Evolutionary conservation across 2,329 filamentous ascomycete species (phyloP), one percentile per base, ranked within the genome.

Genomic region (Calycina marina): DNA sequence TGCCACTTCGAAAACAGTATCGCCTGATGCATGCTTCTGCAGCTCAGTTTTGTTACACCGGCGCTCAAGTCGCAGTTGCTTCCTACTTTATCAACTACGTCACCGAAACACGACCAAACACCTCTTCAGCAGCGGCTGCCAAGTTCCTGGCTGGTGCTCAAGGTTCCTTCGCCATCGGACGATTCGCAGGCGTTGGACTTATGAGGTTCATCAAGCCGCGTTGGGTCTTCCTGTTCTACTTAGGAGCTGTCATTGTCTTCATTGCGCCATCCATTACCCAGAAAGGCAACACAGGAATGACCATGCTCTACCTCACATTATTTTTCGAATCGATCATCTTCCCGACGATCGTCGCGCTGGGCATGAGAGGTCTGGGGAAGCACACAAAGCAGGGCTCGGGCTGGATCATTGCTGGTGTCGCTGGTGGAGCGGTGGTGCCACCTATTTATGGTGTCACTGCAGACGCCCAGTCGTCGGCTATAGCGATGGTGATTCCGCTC

Each of bases 11-110:
- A 32, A 70, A 67, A 42, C 70, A 77, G 50, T 68, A 67, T 48
- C 67, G 65, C 27, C 59, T 77, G 2, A 74, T 76, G 55, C 61
- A 70, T 33, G 71, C 68, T 16, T 63, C 71, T 0, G 66, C 62
- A 42, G 62, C 69, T 0, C 72, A 77, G 45, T 76, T 75, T 54
- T 74, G 67, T 51, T 77, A 76, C 43, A 67, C 69, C 1, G 71
- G 71, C 5, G 64, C 69, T 0, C 69, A 75, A 48, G 60, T 68
- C 4, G 65, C 60, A 2, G 59, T 68, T 16, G 62, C 63, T 3
- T 55, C 56, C 20, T 70, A 72, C 42, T 70, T 69, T 47, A 69
- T 72, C 52, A 65, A 66, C 37, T 69, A 60, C 31, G 47, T 56
- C 5, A 52, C 50, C 18, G 60, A 64, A 40, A 53, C 55, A n/a